Evolutionary conservation across 768 basidiomycete genomes (phyloP), one percentile per base, ranked within the genome.

Genomic region (Tulasnella sp.): DNA sequence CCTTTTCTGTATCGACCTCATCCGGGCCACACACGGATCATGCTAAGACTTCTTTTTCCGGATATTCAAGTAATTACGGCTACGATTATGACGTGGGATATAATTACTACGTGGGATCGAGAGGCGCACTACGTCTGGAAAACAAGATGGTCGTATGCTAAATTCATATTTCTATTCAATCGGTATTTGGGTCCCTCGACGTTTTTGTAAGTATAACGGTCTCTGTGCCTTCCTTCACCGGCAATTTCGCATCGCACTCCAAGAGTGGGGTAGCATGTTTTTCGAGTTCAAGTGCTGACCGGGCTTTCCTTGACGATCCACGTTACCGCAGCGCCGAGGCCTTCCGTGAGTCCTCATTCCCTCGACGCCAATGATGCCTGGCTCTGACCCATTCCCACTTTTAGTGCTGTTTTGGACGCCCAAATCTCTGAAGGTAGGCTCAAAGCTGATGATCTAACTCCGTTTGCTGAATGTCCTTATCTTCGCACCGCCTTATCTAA

Each of bases 41-140:
- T 5, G 34, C 28, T 28, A 14, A 28, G 40, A 75, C 11, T n/a
- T n/a, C n/a, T 54, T 22, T 75, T 44, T 44, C 24, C 22, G 20
- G 9, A 12, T 75, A 18, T 48, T 31, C 18, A 37, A 78, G 77
- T 78, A 18, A 37, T 37, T 11, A 22, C 40, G 1, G 40, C 58
- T 2, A 60, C 54, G 12, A 41, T 78, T 41, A 20, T 78, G 1
- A n/a, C 72, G 4, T 78, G 60, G 50, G 77, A 78, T 54, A 78
- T 78, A 34, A 40, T 78, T 37, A 60, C 24, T 31, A 60, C 77
- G n/a, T 64, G 50, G 34, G 77, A 78, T 72, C 77, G 77, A 41
- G 77, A 78, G n/a, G 12, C 22, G 42, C 37, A 78, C 58, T 78
- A 78, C 24, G 77, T 78, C 20, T 78, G 77, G 77, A 75, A 42